Conservation (phyloP, 768 basidiomycete genomes). For the Mycena rosella region DNA sequence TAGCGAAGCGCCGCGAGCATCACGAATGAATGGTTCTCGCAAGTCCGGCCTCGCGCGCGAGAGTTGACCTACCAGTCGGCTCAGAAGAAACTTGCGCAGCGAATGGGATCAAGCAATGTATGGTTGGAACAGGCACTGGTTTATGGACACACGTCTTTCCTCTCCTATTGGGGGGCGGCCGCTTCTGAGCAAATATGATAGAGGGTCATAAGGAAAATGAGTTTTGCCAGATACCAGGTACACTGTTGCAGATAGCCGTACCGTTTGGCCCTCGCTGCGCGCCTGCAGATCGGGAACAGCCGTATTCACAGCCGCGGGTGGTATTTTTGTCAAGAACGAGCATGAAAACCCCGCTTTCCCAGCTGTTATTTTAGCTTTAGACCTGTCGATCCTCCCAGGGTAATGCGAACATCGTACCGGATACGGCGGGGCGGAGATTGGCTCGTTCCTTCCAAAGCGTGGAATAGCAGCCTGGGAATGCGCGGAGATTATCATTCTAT, state of each 20-base stretch:
- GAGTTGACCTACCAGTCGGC: too few relatives aligned
- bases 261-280: too few relatives aligned
- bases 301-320: too few relatives aligned
- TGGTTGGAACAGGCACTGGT: neutral
- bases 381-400: conserved; percentile 34
- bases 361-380: conserved; percentile 12
- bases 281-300: too few relatives aligned
- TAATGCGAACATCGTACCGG: conserved; percentile 24
- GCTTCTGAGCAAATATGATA: too few relatives aligned
- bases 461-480: conserved; percentile 25
- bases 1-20: too few relatives aligned
- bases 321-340: conserved; percentile 7
- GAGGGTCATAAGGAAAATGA: neutral
- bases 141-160: neutral
- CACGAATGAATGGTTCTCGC: too few relatives aligned
- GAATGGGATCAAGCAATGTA: too few relatives aligned
- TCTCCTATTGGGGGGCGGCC: too few relatives aligned
- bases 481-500: neutral
- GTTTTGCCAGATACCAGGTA: neutral
- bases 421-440: conserved; percentile 1
- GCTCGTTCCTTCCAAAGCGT: conserved; percentile 4
- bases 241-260: neutral
- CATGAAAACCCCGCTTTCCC: conserved; percentile 18
- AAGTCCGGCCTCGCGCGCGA: too few relatives aligned
- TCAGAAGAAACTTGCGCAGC: too few relatives aligned